Percentiles rank a stretch among this genome's conserved stretches.
Conservation (phyloP, 164 flowering plant species). For the Dillenia suffruticosa region DNA sequence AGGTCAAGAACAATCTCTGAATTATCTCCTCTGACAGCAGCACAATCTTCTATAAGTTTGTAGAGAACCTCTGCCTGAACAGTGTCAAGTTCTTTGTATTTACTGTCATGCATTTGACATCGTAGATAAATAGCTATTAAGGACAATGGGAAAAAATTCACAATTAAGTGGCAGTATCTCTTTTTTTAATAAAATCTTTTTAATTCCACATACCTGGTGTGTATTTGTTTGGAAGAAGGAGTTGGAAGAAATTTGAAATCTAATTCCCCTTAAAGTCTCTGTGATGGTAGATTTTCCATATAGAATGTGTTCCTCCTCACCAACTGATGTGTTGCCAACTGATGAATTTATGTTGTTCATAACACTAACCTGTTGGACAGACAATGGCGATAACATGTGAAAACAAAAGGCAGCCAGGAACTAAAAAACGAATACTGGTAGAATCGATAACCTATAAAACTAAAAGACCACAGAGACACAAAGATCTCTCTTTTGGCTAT, state of each 20-base stretch:
- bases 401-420: too few species aligned
- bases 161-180: too few species aligned
- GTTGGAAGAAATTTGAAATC: slow-evolving; percentile 94
- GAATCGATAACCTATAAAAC: too few species aligned
- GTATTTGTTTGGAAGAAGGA: slow-evolving; percentile 99
- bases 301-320: slow-evolving; percentile 77
- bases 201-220: slow-evolving; percentile 53
- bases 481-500: too few species aligned
- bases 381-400: too few species aligned
- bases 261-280: slow-evolving; percentile 77
- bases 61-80: slow-evolving; percentile 92
- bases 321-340: slow-evolving; percentile 87
- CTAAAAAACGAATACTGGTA: too few species aligned
- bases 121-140: too few species aligned
- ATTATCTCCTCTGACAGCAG: slow-evolving; percentile 86
- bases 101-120: too few species aligned
- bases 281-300: slow-evolving; percentile 80
- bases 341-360: slow-evolving; percentile 91
- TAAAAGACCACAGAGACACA: too few species aligned
- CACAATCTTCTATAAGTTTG: slow-evolving; percentile 81
- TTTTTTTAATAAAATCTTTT: background rate
- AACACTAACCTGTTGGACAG: slow-evolving; percentile 62
- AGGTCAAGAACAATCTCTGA: slow-evolving; percentile 92
- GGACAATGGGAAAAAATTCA: too few species aligned
- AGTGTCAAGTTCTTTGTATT: slow-evolving; percentile 1